phyloP scores from a whole-genome alignment of 2,329 filamentous ascomycete genomes.

The Nemania diffusa region DNA sequence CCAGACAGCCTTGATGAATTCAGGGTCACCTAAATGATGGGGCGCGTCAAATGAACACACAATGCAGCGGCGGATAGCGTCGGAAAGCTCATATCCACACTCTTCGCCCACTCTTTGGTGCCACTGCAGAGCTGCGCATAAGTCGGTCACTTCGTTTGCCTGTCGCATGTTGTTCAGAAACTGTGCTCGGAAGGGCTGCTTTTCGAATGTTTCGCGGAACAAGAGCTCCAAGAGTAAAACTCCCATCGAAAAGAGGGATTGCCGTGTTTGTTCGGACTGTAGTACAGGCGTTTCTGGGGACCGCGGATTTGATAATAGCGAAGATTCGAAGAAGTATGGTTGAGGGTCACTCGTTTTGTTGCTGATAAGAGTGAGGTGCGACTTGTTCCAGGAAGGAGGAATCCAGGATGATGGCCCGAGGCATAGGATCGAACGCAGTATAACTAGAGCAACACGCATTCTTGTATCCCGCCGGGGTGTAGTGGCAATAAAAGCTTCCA shows the following conservation, averaged over 20 bases:
- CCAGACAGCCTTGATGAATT: neutral
- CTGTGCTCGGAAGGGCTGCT: neutral
- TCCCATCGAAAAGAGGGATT: neutral
- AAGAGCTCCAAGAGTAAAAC: neutral
- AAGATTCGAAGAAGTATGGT: neutral
- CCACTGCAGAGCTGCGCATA: conserved; percentile 1
- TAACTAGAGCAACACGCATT: neutral
- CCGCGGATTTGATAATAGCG: neutral
- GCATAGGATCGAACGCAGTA: neutral
- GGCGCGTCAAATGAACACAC: neutral
- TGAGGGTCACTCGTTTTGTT: neutral
- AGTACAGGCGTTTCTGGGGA: neutral
- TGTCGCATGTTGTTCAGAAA: neutral
- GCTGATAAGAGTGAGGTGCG: neutral
- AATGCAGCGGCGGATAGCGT: neutral
- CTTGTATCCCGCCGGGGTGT: neutral
- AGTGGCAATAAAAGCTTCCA: neutral
- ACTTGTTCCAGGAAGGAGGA: neutral
- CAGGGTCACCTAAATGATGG: neutral
- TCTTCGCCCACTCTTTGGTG: neutral
- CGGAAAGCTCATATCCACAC: neutral
- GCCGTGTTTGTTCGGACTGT: neutral
- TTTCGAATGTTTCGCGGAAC: neutral
- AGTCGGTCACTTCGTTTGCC: neutral
- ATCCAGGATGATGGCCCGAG: neutral